Evolutionary conservation across 2,329 filamentous ascomycete species (phyloP), one percentile per base, ranked within the genome.

Genomic region (Dothiorella sarmentorum): DNA sequence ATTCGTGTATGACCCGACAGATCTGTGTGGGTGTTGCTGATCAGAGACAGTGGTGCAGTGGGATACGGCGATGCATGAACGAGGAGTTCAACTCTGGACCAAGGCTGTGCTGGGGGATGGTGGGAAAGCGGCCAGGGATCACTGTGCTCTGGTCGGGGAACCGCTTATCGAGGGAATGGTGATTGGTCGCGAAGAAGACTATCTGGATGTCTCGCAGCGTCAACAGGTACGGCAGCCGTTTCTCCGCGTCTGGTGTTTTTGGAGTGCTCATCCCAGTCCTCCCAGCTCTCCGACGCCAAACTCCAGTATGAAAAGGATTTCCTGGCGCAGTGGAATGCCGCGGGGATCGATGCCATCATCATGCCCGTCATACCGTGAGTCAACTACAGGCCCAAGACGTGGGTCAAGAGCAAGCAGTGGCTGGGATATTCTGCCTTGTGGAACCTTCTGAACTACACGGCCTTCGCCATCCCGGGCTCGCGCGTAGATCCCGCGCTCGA

Each of bases 341-440:
- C 26, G 9, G 61, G 61, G 22, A 57, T 63, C 17, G 61, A 63
- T 27, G 62, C 58, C 17, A 35, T 63, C 24, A 27, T 63, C 35
- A 59, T 62, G 60, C 62, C 62, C 3, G 33, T 63, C 9, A 29
- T 62, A 17, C 61, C 65, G 4, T 65, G 60, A 57, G 64, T 66
- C 15, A 58, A 53, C 9, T 66, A 61, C 56, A 42, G 22, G 18
- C 58, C 65, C 7, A 64, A 62, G 60, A 56, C 59, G 24, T 62
- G 63, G 62, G 63, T 65, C 5, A 62, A 62, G 17, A 61, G 59
- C 15, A 66, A 64, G 26, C 62, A 62, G 42, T 69, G 67, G 66
- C 63, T 69, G 1, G 65, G 67, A 2, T 71, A 70, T 45, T 69
- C 68, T 7, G 68, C 69, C 24, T 38, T 69, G 15, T 71, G 65